Percentiles rank a stretch among this genome's conserved stretches.
Evolutionary conservation across 2,329 filamentous ascomycete genomes (phyloP).

Genomic region (Aureobasidium pullulans): DNA sequence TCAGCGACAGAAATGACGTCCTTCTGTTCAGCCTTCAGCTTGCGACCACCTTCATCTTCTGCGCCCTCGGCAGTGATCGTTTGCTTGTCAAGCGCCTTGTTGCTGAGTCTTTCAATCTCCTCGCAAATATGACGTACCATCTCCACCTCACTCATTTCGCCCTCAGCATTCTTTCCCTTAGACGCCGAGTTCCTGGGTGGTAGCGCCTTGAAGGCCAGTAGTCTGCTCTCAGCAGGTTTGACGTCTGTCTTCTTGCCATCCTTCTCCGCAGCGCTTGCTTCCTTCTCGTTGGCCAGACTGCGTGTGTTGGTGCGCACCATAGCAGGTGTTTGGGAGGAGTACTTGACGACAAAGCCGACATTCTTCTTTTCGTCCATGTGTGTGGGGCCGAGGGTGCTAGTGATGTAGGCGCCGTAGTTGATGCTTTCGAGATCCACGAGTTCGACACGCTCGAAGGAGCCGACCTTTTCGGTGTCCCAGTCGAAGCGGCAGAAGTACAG

Average conservation of each 20-base stretch:
- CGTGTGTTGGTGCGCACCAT: constrained; percentile 77
- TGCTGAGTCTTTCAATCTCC: constrained; percentile 63
- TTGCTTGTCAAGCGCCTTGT: constrained; percentile 25
- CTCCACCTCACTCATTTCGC: constrained; percentile 42
- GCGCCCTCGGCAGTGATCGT: constrained; percentile 17
- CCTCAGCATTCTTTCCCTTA: constrained; percentile 20
- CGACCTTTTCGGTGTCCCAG: constrained; percentile 91
- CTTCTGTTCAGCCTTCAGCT: constrained; percentile 42
- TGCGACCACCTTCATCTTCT: constrained; percentile 9
- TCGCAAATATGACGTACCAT: constrained; percentile 60
- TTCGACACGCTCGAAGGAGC: constrained; percentile 80
- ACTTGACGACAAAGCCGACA: constrained; percentile 74
- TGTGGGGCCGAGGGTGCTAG: constrained; percentile 69
- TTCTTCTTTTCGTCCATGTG: constrained; percentile 71
- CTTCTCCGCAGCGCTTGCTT: constrained; percentile 29
- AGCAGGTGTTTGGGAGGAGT: constrained; percentile 63
- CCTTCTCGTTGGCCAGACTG: constrained; percentile 56
- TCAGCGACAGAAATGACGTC: constrained; percentile 80
- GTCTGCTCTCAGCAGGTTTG: constrained; percentile 20
- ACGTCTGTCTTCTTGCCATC: constrained; percentile 22
- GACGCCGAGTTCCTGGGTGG: constrained; percentile 39
- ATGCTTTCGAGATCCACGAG: constrained; percentile 66
- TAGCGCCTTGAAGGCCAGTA: constrained; percentile 52
- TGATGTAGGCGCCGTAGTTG: constrained; percentile 80
- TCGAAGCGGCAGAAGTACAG: constrained; percentile 88